These are phyloP conservation scores for Torrubiellomyces zombiae DNA, from an alignment of 2,329 filamentous ascomycete genomes.

Conservation along the genomic window DNA sequence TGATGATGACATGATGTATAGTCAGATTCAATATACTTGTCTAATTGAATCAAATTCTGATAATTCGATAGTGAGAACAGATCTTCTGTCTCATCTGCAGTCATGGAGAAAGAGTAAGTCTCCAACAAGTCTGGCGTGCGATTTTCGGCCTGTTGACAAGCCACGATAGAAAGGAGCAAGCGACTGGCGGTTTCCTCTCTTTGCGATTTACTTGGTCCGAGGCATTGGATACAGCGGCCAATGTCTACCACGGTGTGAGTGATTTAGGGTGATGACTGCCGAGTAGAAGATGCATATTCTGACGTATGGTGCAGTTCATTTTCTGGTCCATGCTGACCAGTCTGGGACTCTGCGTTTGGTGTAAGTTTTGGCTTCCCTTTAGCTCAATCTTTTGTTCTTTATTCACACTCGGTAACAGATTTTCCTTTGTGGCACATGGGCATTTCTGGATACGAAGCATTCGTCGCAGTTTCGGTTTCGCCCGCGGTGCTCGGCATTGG, in stretches of 20 bases:
- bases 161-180: slow-evolving; percentile 53
- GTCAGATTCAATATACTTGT: slow-evolving; percentile 15
- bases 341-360: slow-evolving; percentile 82
- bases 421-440: slow-evolving; percentile 99
- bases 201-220: slow-evolving; percentile 57
- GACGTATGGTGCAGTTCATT: slow-evolving; percentile 66
- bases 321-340: slow-evolving; percentile 95
- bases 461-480: slow-evolving; percentile 71
- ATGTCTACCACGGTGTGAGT: slow-evolving; percentile 80
- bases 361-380: slow-evolving; percentile 34
- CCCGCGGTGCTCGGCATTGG: slow-evolving; percentile 65
- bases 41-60: slow-evolving; percentile 22
- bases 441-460: slow-evolving; percentile 84
- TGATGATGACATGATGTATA: slow-evolving; percentile 34
- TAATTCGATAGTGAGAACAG: slow-evolving; percentile 26
- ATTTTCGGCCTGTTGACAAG: slow-evolving; percentile 7
- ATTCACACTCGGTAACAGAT: slow-evolving; percentile 44
- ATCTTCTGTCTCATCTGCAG: slow-evolving; percentile 28
- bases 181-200: slow-evolving; percentile 52
- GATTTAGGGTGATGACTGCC: too few species aligned
- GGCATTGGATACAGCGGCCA: slow-evolving; percentile 64
- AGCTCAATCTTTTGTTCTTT: too few species aligned
- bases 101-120: slow-evolving; percentile 60
- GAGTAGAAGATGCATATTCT: too few species aligned
- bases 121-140: neutral